Conservation (phyloP, 805 yeast genomes). For the Ogataea populi-albae region DNA sequence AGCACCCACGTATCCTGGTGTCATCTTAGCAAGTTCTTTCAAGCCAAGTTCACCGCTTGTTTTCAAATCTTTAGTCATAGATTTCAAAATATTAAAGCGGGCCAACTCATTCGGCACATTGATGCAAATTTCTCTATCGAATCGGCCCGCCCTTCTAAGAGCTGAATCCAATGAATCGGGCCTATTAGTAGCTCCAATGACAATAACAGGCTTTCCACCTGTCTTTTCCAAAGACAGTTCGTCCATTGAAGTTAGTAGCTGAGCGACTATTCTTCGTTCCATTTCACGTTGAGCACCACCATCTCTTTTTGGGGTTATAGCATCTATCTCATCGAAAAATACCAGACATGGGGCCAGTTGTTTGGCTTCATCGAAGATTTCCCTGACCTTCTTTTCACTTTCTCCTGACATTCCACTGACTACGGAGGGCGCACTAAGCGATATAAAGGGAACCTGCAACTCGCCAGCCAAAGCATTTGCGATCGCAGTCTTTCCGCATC, state of each 20-base stretch:
- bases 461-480: constrained; percentile 97
- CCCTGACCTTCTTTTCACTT: constrained; percentile 90
- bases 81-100: constrained; percentile 67
- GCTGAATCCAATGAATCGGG: constrained; percentile 96
- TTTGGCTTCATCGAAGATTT: constrained; percentile 90
- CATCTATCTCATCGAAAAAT: constrained; percentile 96
- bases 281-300: constrained; percentile 97
- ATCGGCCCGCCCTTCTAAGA: constrained; percentile 92
- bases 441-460: constrained; percentile 86
- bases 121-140: constrained; percentile 90
- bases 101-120: constrained; percentile 92
- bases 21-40: constrained; percentile 73
- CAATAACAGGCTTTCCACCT: constrained; percentile 87
- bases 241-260: constrained; percentile 90
- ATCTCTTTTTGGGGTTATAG: constrained; percentile 96
- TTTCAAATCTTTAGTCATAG: constrained; percentile 68
- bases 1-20: constrained; percentile 98
- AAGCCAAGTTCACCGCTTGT: constrained; percentile 72
- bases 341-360: constrained; percentile 86
- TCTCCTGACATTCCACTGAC: constrained; percentile 99
- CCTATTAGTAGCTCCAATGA: constrained; percentile 94
- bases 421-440: constrained; percentile 90
- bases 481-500: constrained; percentile 96
- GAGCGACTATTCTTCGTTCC: constrained; percentile 97
- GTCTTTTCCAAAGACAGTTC: constrained; percentile 86